Base-by-base conservation (phyloP, 2,329 filamentous ascomycete genomes). In the Didymella sp. region DNA sequence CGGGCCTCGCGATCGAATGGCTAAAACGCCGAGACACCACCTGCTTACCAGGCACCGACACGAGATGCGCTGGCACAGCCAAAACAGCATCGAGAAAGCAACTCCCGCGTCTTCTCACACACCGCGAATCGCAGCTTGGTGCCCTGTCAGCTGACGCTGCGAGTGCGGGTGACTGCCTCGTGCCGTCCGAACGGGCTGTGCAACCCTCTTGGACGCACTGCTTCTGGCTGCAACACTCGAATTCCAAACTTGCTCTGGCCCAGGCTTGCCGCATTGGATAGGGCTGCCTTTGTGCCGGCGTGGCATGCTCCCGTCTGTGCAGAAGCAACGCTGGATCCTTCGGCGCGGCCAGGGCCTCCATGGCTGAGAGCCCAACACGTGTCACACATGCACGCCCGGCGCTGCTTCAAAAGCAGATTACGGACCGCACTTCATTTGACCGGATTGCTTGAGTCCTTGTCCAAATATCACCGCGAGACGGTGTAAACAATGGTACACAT, bases 221-320 rank as follows among this genome's bases (percentile, higher is more conserved):
- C 50, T 25, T 37, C 40, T 45, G 46, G 19, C 41, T 56, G 46
- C 41, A n/a, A 50, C 40, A 40, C 31, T 25, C 52, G 25, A 24
- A 30, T 22, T 35, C 43, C 31, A 47, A 61, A 38, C 45, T 19
- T 27, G 53, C 49, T 48, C 44, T 28, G 49, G 25, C 43, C 38
- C 22, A 51, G 21, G 27, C 28, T 53, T 62, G 58, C 63, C 60
- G 56, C 54, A 61, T 68, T 67, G 42, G 64, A 71, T 71, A 70
- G 67, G 67, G 68, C 69, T 72, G 63, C 54, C 46, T 38, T 21
- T 19, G 22, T 24, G 7, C n/a, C 24, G 44, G 35, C 43, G 51
- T 61, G 48, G 49, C 48, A 30, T 42, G 48, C 38, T 41, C 30
- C 40, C 58, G 41, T 37, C 40, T 31, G 40, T 58, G 49, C 56